Conservation (phyloP, 2,329 filamentous ascomycete species). For the Ambrosiella xylebori region DNA sequence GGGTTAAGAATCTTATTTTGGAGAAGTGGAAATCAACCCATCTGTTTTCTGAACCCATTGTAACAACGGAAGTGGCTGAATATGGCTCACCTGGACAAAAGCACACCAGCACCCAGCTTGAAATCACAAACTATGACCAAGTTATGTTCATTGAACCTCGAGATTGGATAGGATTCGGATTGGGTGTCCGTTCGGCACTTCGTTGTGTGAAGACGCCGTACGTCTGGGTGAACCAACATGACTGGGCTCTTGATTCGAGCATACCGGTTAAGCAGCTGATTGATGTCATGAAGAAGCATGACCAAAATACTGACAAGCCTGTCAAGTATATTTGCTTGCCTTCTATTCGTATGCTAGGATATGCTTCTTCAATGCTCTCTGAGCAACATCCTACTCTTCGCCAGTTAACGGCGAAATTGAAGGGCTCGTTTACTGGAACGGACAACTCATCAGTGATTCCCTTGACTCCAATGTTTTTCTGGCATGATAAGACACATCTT, state of each 20-base stretch:
- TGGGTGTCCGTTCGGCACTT: conserved; percentile 35
- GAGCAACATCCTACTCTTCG: conserved; percentile 25
- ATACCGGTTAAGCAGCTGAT: conserved; percentile 29
- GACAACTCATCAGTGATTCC: conserved; percentile 19
- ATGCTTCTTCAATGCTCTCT: conserved; percentile 31
- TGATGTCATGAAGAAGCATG: conserved; percentile 26
- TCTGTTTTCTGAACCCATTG: background rate
- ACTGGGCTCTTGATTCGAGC: conserved; percentile 31
- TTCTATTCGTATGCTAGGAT: conserved; percentile 33
- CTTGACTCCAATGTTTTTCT: conserved; percentile 39
- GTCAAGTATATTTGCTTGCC: conserved; percentile 37
- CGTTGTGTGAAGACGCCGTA: conserved; percentile 30
- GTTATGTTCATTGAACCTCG: conserved; percentile 33
- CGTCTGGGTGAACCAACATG: conserved; percentile 41
- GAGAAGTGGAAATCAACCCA: conserved; percentile 10
- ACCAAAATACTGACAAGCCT: conserved; percentile 19
- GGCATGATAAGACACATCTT: conserved; percentile 41
- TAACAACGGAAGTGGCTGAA: conserved; percentile 24
- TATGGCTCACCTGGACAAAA: conserved; percentile 25
- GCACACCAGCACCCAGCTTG: conserved; percentile 21
- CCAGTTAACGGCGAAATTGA: conserved; percentile 25
- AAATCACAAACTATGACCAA: conserved; percentile 20
- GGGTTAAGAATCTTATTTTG: conserved; percentile 25
- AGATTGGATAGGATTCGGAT: conserved; percentile 33
- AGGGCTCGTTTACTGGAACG: conserved; percentile 14